phyloP scores from a whole-genome alignment of 176 grass and related monocot genomes.

The Phyllostachys edulis region DNA sequence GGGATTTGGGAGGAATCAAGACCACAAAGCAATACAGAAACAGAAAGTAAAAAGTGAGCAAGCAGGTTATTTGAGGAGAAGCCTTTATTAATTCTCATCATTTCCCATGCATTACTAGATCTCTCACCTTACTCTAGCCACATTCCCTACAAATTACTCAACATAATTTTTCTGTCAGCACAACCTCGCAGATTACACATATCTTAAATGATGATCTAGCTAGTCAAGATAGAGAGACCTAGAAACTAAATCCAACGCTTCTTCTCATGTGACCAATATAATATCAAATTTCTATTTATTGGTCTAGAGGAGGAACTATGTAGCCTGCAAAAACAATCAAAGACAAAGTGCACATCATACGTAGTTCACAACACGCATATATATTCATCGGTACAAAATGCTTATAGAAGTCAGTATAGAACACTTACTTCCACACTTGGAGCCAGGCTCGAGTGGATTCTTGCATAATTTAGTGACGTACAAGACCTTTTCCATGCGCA shows the following conservation, averaged over 20 bases:
- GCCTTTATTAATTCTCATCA: background rate
- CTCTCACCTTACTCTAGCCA: background rate
- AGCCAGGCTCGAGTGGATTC: conserved; percentile 27
- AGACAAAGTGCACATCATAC: background rate
- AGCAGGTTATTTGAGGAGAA: background rate
- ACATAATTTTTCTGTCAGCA: no score
- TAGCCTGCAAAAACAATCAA: background rate
- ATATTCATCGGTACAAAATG: background rate
- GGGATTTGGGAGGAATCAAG: no score
- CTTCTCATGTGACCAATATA: background rate
- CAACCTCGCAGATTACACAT: background rate
- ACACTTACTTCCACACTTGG: conserved; percentile 53
- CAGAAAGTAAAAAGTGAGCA: background rate
- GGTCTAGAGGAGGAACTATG: background rate
- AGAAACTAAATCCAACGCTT: background rate
- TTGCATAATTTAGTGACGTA: conserved; percentile 27
- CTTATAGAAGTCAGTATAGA: background rate
- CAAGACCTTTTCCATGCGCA: conserved; percentile 54
- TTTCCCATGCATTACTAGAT: background rate
- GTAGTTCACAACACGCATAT: background rate
- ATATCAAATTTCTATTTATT: background rate
- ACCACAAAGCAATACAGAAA: background rate
- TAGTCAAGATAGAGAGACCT: background rate
- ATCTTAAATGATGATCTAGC: background rate
- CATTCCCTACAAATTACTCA: background rate